These are phyloP conservation scores for Dipteronia dyeriana DNA, from an alignment of 345 rosid species.

Conservation along the genomic window DNA sequence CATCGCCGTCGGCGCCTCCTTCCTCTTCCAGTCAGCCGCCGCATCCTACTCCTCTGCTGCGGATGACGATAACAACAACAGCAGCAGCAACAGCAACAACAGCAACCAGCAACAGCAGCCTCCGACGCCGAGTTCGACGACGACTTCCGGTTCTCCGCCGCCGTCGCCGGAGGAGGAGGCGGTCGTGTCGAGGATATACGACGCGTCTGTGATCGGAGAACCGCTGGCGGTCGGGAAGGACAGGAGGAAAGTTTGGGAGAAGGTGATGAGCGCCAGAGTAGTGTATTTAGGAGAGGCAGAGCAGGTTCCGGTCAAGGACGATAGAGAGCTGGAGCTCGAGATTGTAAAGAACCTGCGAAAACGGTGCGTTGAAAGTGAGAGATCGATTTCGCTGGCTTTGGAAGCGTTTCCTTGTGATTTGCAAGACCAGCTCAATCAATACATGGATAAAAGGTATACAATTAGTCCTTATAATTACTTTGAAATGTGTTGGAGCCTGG, in stretches of 20 bases:
- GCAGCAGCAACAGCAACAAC: background rate
- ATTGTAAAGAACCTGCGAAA: constrained; percentile 62
- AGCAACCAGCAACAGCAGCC: background rate
- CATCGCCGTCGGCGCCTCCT: constrained; percentile 29
- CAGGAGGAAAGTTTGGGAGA: constrained; percentile 84
- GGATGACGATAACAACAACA: constrained; percentile 18
- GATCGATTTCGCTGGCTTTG: constrained; percentile 64
- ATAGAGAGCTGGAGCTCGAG: constrained; percentile 74
- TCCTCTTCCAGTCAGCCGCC: constrained; percentile 22
- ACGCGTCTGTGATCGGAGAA: constrained; percentile 89
- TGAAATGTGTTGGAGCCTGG: background rate
- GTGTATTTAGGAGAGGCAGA: constrained; percentile 88
- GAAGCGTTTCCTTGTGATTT: constrained; percentile 76
- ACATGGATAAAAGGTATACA: constrained; percentile 54
- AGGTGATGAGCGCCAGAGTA: constrained; percentile 73
- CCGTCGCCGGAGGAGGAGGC: constrained; percentile 23
- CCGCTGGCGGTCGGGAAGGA: constrained; percentile 87
- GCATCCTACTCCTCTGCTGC: constrained; percentile 16
- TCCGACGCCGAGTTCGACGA: background rate
- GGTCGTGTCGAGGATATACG: constrained; percentile 66
- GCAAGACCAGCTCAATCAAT: constrained; percentile 68
- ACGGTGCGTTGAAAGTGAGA: constrained; percentile 58
- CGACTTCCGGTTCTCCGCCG: background rate
- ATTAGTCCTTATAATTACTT: background rate
- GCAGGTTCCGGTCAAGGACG: constrained; percentile 83